These are phyloP conservation scores for Ceriops decandra DNA, from an alignment of 345 rosid genomes.

Conservation along the genomic window DNA sequence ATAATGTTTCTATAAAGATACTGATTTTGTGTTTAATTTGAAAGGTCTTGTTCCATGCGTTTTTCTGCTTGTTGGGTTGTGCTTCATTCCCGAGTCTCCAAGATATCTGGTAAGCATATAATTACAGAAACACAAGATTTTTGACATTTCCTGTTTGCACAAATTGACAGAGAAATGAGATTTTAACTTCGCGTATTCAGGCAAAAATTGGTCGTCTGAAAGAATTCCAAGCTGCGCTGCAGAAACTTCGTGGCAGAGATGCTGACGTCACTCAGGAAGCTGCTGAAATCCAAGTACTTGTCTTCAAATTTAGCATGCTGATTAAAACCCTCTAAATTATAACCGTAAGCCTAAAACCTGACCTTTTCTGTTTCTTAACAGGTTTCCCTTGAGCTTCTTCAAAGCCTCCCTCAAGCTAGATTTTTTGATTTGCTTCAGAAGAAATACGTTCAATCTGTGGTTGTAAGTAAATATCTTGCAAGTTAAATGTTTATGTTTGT, in stretches of 20 bases:
- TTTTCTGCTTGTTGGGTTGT: constrained; percentile 60
- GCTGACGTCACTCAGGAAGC: constrained; percentile 68
- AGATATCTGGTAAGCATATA: constrained; percentile 76
- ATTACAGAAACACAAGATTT: neutral
- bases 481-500: neutral
- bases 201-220: constrained; percentile 62
- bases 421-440: constrained; percentile 53
- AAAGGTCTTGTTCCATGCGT: constrained; percentile 74
- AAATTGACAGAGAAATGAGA: neutral
- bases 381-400: constrained; percentile 49
- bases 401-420: constrained; percentile 62
- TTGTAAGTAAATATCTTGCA: constrained; percentile 41
- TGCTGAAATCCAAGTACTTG: constrained; percentile 56
- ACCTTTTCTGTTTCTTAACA: constrained; percentile 21
- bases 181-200: constrained; percentile 31
- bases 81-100: constrained; percentile 80
- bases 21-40: constrained; percentile 20
- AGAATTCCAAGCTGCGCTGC: constrained; percentile 63
- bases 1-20: neutral
- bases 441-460: constrained; percentile 58
- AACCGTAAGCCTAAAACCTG: neutral
- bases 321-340: neutral
- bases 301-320: neutral
- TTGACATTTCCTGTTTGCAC: neutral
- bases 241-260: constrained; percentile 61